phyloP scores from a whole-genome alignment of 2,329 filamentous ascomycete species.

The Dactylonectria estremocensis region DNA sequence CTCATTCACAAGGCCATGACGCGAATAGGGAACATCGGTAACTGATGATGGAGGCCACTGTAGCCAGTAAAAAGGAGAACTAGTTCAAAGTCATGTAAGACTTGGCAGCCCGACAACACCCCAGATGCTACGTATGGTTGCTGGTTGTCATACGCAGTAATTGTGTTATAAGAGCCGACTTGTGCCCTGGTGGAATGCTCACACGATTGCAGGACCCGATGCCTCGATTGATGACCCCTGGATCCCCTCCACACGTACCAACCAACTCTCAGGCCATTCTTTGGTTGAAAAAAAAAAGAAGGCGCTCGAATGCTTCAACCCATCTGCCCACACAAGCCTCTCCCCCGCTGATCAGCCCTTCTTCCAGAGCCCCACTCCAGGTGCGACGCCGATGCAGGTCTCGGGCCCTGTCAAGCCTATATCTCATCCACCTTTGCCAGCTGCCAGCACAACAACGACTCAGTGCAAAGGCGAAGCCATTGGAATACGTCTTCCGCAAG shows the following conservation, averaged over 20 bases:
- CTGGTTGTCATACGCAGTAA: background rate
- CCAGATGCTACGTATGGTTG: background rate
- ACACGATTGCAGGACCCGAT: conserved; percentile 3
- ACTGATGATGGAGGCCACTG: background rate
- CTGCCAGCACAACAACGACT: background rate
- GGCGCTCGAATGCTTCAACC: conserved; percentile 23
- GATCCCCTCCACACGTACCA: conserved; percentile 7
- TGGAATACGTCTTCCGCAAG: background rate
- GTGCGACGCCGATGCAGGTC: conserved; percentile 15
- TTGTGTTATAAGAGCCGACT: background rate
- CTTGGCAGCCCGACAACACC: background rate
- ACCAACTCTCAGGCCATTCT: conserved; percentile 20
- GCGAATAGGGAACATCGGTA: background rate
- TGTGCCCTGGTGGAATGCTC: background rate
- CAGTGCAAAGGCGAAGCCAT: background rate
- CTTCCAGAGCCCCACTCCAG: conserved; percentile 23
- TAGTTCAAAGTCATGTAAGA: conserved; percentile 1
- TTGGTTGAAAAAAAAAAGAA: conserved; percentile 12
- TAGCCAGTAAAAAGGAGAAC: background rate
- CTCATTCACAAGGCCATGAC: background rate
- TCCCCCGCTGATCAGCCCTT: conserved; percentile 27
- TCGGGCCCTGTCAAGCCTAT: background rate
- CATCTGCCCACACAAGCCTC: conserved; percentile 19
- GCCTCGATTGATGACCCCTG: conserved; percentile 4
- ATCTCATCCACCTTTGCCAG: background rate